These are phyloP conservation scores for Oxytropis ochrocephala DNA, from an alignment of 306 rosid species.

Conservation along the genomic window DNA sequence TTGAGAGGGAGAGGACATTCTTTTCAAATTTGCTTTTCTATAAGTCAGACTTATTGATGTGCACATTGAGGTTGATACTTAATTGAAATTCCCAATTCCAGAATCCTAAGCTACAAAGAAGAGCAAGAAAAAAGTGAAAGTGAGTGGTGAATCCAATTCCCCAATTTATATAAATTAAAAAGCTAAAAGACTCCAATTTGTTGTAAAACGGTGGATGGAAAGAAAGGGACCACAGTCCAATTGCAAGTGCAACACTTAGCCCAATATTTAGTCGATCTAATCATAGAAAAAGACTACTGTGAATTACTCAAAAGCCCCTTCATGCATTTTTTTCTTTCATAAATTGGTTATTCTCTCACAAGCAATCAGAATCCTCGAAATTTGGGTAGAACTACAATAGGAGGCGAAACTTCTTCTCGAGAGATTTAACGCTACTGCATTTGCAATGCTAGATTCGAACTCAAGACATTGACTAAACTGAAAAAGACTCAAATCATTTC, in stretches of 20 bases:
- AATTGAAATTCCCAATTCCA: slow-evolving; percentile 3
- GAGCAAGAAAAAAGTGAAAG: slow-evolving; percentile 20
- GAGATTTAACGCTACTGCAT: no score
- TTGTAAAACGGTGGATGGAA: slow-evolving; percentile 4
- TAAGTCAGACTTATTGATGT: slow-evolving; percentile 30
- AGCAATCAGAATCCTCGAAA: no score
- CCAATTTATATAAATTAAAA: slow-evolving; percentile 15
- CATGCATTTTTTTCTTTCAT: no score
- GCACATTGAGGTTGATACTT: slow-evolving; percentile 35
- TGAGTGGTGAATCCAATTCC: slow-evolving; percentile 53
- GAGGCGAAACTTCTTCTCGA: no score
- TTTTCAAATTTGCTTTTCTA: slow-evolving; percentile 13
- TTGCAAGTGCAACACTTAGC: slow-evolving; percentile 25
- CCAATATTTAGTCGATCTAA: slow-evolving; percentile 12
- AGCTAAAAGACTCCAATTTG: not conserved
- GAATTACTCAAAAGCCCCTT: no score
- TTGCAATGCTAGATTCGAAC: no score
- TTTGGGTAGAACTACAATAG: no score
- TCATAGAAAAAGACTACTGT: not conserved
- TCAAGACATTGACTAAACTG: no score
- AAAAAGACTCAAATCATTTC: no score
- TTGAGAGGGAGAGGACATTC: not conserved
- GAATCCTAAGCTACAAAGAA: slow-evolving; percentile 34
- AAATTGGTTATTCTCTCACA: no score
- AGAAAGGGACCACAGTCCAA: slow-evolving; percentile 39